A percentile compares a stretch with the other conserved stretches of the same genome.
These are phyloP conservation scores for Collariella sp. DNA, from an alignment of 495 filamentous ascomycete genomes.

Conservation along the genomic window DNA sequence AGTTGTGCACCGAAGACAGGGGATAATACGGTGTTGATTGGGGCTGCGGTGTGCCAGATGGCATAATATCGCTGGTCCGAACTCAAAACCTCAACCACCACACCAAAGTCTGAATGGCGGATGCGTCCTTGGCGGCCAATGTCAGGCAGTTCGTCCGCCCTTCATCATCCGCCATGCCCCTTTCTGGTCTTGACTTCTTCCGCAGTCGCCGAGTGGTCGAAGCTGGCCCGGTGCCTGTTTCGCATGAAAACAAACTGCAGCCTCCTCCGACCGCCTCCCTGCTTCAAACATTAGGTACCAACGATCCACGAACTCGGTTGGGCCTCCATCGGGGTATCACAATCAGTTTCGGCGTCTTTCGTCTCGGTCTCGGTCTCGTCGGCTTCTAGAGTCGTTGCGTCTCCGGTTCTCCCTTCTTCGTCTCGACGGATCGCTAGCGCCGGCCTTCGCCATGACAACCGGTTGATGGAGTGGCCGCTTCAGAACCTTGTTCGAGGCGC, in stretches of 20 bases:
- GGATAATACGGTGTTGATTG: constrained; percentile 26
- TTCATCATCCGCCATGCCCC: constrained; percentile 14
- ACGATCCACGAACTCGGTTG: constrained; percentile 6
- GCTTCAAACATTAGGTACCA: constrained; percentile 15
- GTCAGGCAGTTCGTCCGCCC: constrained; percentile 14
- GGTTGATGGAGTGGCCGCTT: constrained; percentile 49
- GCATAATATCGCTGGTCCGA: constrained; percentile 39
- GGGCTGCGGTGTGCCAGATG: constrained; percentile 39
- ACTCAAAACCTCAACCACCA: constrained; percentile 11
- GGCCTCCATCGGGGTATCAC: constrained; percentile 4
- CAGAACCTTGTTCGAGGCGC: constrained; percentile 38
- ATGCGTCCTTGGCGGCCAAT: constrained; percentile 20
- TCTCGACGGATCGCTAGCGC: constrained; percentile 24
- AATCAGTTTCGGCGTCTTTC: constrained; percentile 21
- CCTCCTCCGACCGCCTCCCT: constrained; percentile 3
- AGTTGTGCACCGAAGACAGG: constrained; percentile 22
- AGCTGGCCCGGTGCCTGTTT: constrained; percentile 10
- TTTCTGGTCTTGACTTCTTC: constrained; percentile 9
- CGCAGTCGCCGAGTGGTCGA: constrained; percentile 8
- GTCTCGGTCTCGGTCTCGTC: constrained; percentile 24
- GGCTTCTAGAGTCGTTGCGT: constrained; percentile 18
- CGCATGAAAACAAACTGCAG: constrained; percentile 17
- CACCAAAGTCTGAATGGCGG: constrained; percentile 19
- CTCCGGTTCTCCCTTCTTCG: constrained; percentile 24
- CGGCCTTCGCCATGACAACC: constrained; percentile 40